Percentiles rank a stretch among this genome's conserved stretches.
Conservation (phyloP, 768 basidiomycete genomes). For the Imleria badia region DNA sequence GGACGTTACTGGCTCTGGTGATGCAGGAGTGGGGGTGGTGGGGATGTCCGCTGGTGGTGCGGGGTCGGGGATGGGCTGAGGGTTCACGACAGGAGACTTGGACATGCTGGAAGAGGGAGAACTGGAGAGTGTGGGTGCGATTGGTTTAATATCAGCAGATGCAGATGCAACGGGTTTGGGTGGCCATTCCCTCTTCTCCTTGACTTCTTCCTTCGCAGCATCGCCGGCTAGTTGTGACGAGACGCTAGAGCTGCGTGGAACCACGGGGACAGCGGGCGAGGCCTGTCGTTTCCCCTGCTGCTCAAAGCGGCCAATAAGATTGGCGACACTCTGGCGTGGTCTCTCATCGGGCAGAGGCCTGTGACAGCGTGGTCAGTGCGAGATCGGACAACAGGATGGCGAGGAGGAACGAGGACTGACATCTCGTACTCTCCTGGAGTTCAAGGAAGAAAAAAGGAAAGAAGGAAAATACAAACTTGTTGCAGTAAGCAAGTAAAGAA, state of each 20-base stretch:
- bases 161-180: conserved; percentile 44
- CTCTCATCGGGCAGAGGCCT: conserved; percentile 90
- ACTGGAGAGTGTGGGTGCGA: conserved; percentile 36
- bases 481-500: conserved; percentile 8
- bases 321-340: conserved; percentile 83
- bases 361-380: conserved; percentile 18
- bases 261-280: conserved; percentile 35
- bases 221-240: conserved; percentile 64
- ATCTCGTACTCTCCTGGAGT: conserved; percentile 24
- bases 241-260: conserved; percentile 64
- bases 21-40: conserved; percentile 20
- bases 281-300: conserved; percentile 71
- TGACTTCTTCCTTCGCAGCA: conserved; percentile 61
- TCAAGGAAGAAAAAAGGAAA: conserved; percentile 14
- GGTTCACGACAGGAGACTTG: conserved; percentile 24
- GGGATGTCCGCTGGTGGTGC: conserved; percentile 17
- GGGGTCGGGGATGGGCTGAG: conserved; percentile 31
- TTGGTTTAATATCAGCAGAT: conserved; percentile 35
- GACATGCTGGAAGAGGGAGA: conserved; percentile 24
- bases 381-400: conserved; percentile 2
- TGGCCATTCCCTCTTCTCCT: conserved; percentile 79
- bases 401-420: conserved; percentile 23
- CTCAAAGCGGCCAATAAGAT: conserved; percentile 88
- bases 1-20: conserved; percentile 21
- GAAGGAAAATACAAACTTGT: conserved; percentile 12